Evolutionary conservation across 2,329 filamentous ascomycete species (phyloP), one percentile per base, ranked within the genome.

Genomic region (Ophiostoma triangulosporum): DNA sequence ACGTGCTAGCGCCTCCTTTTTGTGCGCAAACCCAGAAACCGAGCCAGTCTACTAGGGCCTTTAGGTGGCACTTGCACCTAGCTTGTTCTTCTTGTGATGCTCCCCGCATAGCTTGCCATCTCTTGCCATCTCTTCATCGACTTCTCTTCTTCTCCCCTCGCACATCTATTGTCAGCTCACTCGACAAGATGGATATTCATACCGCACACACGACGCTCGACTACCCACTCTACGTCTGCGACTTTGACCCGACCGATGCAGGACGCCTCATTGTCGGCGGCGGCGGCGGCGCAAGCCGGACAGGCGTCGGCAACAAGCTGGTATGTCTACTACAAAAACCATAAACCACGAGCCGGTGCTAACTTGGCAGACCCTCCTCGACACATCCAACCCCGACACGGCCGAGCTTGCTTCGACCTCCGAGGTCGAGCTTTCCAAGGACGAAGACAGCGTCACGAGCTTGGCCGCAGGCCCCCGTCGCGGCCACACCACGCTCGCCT

Each of bases 391-490:
- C 61, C 81, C 78, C 35, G 73, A 79, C 12, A 73, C 78, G n/a
- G 4, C 48, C 54, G 78, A 82, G 48, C 70, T 88, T 50, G 75
- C 81, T 58, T 72, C 84, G 60, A 72, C 76, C 22, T 79, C 82
- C 59, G 86, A 95, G 60, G 74, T 91, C 63, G 81, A 88, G 56
- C 80, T 95, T 49, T 86, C 86, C 57, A 77, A 81, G 61, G 81
- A 90, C 64, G 90, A 96, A 70, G 91, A 97, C 68, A 94, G 86
- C 54, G 87, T 95, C 55, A 88, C 85, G 59, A 90, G 86, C 53
- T 74, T 96, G 50, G 88, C 82, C 40, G 79, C 84, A 51, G 81
- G 88, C 59, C 76, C 70, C 4, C 76, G 63, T 67, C 77, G 71
- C 68, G 72, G 71, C 50, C 81, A 75, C 61, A 70, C 64, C 51